A percentile compares a stretch with the other conserved stretches of the same genome.
Evolutionary conservation across 2,329 filamentous ascomycete species (phyloP).

Genomic region (Pestalotiopsis fici): DNA sequence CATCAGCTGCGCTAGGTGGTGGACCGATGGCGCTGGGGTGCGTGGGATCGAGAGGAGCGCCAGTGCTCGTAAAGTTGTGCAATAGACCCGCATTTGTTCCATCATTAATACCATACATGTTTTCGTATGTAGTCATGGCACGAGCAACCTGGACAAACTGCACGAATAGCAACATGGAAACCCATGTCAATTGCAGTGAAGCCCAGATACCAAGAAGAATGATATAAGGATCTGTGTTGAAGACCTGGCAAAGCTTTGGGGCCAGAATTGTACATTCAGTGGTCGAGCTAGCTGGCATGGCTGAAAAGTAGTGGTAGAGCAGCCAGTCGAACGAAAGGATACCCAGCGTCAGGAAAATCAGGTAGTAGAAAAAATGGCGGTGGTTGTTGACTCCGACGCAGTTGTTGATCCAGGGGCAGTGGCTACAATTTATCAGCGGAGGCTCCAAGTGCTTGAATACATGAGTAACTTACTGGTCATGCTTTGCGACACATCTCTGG

Average conservation of each 20-base stretch:
- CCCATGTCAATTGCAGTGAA: conserved; percentile 86
- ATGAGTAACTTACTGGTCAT: conserved; percentile 77
- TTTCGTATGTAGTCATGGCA: conserved; percentile 95
- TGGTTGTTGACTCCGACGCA: conserved; percentile 96
- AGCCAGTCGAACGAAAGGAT: conserved; percentile 73
- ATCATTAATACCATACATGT: conserved; percentile 80
- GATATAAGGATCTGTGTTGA: conserved; percentile 83
- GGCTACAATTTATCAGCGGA: conserved; percentile 51
- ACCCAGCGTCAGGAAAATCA: conserved; percentile 75
- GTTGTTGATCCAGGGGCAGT: conserved; percentile 98
- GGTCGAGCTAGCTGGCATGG: conserved; percentile 52
- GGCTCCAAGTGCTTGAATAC: background rate
- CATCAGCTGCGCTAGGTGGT: conserved; percentile 42
- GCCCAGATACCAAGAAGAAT: conserved; percentile 80
- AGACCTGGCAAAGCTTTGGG: conserved; percentile 70
- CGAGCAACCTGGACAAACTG: conserved; percentile 91
- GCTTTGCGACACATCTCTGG: conserved; percentile 89
- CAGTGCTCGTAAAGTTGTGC: conserved; percentile 77
- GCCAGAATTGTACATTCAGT: conserved; percentile 74
- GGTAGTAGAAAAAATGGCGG: conserved; percentile 90
- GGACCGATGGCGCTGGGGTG: conserved; percentile 58
- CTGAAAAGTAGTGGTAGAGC: conserved; percentile 70
- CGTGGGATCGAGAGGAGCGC: conserved; percentile 67
- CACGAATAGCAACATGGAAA: conserved; percentile 94
- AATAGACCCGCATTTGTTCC: conserved; percentile 56